These are phyloP conservation scores for Carallia pectinifolia DNA, from an alignment of 345 rosid species.

Conservation along the genomic window DNA sequence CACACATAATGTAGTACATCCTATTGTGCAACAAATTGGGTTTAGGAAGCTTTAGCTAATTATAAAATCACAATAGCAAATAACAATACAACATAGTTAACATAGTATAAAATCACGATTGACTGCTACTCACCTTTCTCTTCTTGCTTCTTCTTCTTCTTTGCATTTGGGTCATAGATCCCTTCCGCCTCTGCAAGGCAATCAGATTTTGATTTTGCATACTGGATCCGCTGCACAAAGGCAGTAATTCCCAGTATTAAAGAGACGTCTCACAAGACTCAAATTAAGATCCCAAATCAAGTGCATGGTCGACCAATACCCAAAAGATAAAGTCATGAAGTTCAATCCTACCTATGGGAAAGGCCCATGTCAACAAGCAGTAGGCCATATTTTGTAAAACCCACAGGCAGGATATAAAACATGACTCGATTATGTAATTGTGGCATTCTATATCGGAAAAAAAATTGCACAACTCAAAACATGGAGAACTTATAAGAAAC, in stretches of 20 bases:
- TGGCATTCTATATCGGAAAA: too few species aligned
- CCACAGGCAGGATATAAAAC: too few species aligned
- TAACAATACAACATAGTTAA: not conserved
- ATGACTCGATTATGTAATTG: too few species aligned
- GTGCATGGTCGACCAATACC: not conserved
- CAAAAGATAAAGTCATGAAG: not conserved
- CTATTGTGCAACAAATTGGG: not conserved
- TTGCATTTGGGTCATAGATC: constrained; percentile 70
- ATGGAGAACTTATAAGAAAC: too few species aligned
- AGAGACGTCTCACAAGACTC: not conserved
- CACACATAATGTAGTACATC: not conserved
- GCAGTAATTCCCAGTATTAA: not conserved
- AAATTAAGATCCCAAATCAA: not conserved
- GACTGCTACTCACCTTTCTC: constrained; percentile 57
- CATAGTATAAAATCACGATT: not conserved
- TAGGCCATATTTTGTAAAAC: too few species aligned
- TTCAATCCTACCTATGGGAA: too few species aligned
- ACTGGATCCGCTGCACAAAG: constrained; percentile 70
- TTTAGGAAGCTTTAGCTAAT: not conserved
- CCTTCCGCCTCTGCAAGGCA: constrained; percentile 86
- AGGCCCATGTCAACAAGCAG: too few species aligned
- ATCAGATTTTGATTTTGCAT: constrained; percentile 84
- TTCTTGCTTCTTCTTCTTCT: constrained; percentile 87
- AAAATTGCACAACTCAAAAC: too few species aligned
- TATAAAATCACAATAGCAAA: not conserved